These are phyloP conservation scores for Aurifilum marmelostoma DNA, from an alignment of 2,329 filamentous ascomycete genomes.

Conservation along the genomic window DNA sequence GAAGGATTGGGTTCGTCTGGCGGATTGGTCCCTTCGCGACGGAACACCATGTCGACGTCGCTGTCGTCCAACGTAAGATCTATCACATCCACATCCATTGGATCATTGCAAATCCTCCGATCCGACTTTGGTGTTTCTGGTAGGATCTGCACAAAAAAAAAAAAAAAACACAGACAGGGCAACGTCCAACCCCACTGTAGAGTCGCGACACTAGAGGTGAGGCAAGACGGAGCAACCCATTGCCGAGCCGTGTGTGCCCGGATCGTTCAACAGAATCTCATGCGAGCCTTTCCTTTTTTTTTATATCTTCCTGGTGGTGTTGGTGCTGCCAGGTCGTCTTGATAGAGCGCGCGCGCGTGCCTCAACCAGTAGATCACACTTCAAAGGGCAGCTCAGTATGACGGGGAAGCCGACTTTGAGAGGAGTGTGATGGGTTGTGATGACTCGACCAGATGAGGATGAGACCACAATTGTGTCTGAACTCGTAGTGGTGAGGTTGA, in stretches of 20 bases:
- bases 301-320: no score
- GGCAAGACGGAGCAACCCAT: neutral
- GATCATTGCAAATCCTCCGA: neutral
- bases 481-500: neutral
- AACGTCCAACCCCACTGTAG: neutral
- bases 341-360: neutral
- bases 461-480: neutral
- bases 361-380: neutral
- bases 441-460: neutral
- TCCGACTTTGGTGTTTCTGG: neutral
- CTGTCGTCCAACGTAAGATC: slow-evolving; percentile 23
- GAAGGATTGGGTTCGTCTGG: slow-evolving; percentile 12
- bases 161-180: neutral
- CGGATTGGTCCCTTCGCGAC: neutral
- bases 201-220: neutral
- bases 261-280: neutral
- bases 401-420: neutral
- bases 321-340: no score
- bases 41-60: slow-evolving; percentile 18
- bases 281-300: neutral
- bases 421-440: neutral
- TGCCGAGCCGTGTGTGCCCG: neutral
- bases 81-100: slow-evolving; percentile 24
- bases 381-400: neutral
- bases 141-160: neutral